These are phyloP conservation scores for Miscanthus sacchariflorus DNA, from an alignment of 202 grass and related monocot genomes.

Conservation along the genomic window DNA sequence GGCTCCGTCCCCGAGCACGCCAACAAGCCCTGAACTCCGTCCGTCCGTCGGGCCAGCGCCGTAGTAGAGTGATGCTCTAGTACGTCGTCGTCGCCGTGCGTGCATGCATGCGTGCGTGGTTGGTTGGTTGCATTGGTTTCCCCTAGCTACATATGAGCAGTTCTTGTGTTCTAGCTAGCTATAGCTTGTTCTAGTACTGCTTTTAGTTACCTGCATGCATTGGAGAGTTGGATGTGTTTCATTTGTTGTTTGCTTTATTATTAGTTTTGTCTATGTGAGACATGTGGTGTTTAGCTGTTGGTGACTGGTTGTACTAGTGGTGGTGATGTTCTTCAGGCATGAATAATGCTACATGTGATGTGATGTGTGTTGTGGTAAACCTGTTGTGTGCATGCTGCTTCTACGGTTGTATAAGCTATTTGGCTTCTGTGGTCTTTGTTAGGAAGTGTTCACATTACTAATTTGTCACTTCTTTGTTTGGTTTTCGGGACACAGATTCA, in stretches of 20 bases:
- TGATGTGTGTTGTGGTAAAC: slow-evolving; percentile 13
- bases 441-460: background rate
- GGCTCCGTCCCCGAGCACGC: slow-evolving; percentile 47
- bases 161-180: background rate
- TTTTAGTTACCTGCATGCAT: background rate
- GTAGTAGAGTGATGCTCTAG: too few relatives aligned
- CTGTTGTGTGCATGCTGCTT: background rate
- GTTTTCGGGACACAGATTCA: background rate
- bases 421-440: background rate
- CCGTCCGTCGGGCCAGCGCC: background rate
- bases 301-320: slow-evolving; percentile 33
- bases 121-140: background rate
- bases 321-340: slow-evolving; percentile 55
- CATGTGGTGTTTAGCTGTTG: slow-evolving; percentile 28
- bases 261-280: background rate
- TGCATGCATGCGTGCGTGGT: slow-evolving; percentile 21
- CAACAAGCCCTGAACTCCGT: slow-evolving; percentile 33
- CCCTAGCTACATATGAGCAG: slow-evolving; percentile 1
- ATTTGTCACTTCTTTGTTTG: background rate
- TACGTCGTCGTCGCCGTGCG: background rate
- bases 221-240: slow-evolving; percentile 29
- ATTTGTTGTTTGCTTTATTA: slow-evolving; percentile 23
- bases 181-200: background rate
- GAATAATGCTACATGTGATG: slow-evolving; percentile 40
- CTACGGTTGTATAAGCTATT: background rate